Percentiles rank a stretch among this genome's conserved stretches.
Conservation (phyloP, 176 grass and related monocot species). For the Carex parvula region DNA sequence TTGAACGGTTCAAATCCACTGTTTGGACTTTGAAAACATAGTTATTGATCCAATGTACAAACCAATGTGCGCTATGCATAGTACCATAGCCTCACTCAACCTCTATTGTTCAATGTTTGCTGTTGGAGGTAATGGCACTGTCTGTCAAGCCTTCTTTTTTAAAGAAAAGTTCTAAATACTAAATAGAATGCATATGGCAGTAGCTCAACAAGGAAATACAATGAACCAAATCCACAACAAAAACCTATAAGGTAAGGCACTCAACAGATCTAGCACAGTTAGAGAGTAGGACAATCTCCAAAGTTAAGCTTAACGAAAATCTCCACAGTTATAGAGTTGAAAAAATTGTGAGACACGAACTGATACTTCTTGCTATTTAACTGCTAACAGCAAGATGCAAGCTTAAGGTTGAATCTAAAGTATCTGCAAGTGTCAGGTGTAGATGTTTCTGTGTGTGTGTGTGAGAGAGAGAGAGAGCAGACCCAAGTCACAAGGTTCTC, state of each 20-base stretch:
- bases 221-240: neutral
- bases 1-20: too few relatives aligned
- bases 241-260: neutral
- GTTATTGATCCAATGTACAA: too few relatives aligned
- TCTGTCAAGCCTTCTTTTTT: neutral
- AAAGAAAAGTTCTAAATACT: neutral
- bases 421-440: neutral
- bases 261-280: slow-evolving; percentile 1
- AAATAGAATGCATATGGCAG: neutral
- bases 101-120: neutral
- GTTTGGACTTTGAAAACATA: too few relatives aligned
- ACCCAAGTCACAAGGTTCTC: slow-evolving; percentile 99
- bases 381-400: neutral
- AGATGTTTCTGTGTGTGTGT: neutral
- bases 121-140: neutral
- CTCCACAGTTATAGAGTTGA: too few relatives aligned
- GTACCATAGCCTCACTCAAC: neutral
- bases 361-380: neutral
- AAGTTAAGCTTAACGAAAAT: too few relatives aligned
- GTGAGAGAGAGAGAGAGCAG: slow-evolving; percentile 34
- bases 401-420: neutral
- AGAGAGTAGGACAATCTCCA: neutral
- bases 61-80: too few relatives aligned
- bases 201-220: neutral
- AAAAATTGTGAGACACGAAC: neutral